Evolutionary conservation across 73 alveolate genomes (phyloP).

Genomic region (Uronychia binucleata): DNA sequence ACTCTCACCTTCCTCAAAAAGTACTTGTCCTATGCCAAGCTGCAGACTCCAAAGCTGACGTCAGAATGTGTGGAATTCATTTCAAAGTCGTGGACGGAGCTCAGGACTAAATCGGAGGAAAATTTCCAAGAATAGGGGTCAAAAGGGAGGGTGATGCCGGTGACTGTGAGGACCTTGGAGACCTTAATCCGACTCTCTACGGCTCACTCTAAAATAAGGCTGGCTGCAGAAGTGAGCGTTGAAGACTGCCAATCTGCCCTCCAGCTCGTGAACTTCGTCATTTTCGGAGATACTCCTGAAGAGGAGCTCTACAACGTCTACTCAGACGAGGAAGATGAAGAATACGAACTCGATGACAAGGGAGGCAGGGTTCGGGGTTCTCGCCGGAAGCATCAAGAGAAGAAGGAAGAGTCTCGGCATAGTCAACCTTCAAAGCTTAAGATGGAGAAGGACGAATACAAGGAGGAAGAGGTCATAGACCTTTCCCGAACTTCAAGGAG

Average conservation of each 20-base stretch:
- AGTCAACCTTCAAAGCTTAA: no score
- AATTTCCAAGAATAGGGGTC: slow-evolving; percentile 63
- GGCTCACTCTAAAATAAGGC: slow-evolving; percentile 95
- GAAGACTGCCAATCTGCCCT: slow-evolving; percentile 85
- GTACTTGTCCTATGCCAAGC: slow-evolving; percentile 90
- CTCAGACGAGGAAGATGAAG: slow-evolving; percentile 63
- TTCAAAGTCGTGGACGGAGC: slow-evolving; percentile 78
- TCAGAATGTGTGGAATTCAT: slow-evolving; percentile 83
- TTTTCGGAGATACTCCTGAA: slow-evolving; percentile 52
- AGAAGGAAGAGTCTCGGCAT: background rate
- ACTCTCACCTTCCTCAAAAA: slow-evolving; percentile 89
- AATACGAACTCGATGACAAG: no score
- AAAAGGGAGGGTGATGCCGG: slow-evolving; percentile 72
- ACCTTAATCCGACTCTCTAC: slow-evolving; percentile 94
- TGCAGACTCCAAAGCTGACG: slow-evolving; percentile 74
- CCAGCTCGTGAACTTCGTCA: slow-evolving; percentile 68
- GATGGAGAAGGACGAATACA: background rate
- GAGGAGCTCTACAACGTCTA: slow-evolving; percentile 2
- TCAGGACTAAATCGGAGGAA: slow-evolving; percentile 83
- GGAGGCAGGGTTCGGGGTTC: background rate
- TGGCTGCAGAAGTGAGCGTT: slow-evolving; percentile 71
- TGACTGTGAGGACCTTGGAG: slow-evolving; percentile 97
- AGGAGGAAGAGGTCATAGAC: background rate
- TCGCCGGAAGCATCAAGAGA: no score
- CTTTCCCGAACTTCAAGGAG: background rate